Percentiles rank a stretch among this genome's conserved stretches.
These are phyloP conservation scores for Amanita brunnescens DNA, from an alignment of 768 basidiomycete genomes.

Conservation along the genomic window DNA sequence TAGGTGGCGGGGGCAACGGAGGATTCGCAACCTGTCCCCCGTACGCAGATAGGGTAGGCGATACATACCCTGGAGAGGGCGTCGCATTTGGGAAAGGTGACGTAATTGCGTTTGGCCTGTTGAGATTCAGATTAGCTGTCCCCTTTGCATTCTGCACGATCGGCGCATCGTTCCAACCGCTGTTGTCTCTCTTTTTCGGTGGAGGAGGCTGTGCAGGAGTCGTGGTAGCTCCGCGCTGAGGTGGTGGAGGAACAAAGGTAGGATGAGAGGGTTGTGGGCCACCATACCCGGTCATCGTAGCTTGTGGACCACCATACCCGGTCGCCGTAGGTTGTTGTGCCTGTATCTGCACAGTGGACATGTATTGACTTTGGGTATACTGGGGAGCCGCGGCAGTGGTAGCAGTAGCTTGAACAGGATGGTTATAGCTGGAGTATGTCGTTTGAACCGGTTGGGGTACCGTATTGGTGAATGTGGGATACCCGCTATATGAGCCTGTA, in stretches of 20 bases:
- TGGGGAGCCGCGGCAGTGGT: slow-evolving; percentile 2
- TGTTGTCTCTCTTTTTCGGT: slow-evolving; percentile 56
- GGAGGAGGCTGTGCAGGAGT: slow-evolving; percentile 28
- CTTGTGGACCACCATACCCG: slow-evolving; percentile 16
- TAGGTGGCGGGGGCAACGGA: slow-evolving; percentile 48
- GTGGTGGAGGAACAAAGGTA: slow-evolving; percentile 36
- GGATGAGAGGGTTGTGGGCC: slow-evolving; percentile 25
- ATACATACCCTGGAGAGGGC: slow-evolving; percentile 34
- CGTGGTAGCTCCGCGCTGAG: slow-evolving; percentile 24
- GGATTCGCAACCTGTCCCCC: slow-evolving; percentile 31
- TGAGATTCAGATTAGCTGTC: slow-evolving; percentile 36
- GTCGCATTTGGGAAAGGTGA: slow-evolving; percentile 79
- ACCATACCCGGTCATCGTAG: slow-evolving; percentile 7
- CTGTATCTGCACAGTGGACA: slow-evolving; percentile 22
- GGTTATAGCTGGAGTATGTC: slow-evolving; percentile 7
- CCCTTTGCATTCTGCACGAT: slow-evolving; percentile 38
- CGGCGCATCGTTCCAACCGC: slow-evolving; percentile 93
- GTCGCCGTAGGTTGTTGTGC: slow-evolving; percentile 25
- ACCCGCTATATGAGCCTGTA: slow-evolving; percentile 14
- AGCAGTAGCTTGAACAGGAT: slow-evolving; percentile 3
- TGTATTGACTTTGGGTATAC: slow-evolving; percentile 19
- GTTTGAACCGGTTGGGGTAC: slow-evolving; percentile 10
- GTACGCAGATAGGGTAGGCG: slow-evolving; percentile 36
- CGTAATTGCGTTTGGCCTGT: slow-evolving; percentile 67
- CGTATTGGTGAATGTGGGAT: slow-evolving; percentile 15